Percentiles rank a stretch among this genome's conserved stretches.
Evolutionary conservation across 2,329 filamentous ascomycete genomes (phyloP).

Genomic region (Trichoderma sp.): DNA sequence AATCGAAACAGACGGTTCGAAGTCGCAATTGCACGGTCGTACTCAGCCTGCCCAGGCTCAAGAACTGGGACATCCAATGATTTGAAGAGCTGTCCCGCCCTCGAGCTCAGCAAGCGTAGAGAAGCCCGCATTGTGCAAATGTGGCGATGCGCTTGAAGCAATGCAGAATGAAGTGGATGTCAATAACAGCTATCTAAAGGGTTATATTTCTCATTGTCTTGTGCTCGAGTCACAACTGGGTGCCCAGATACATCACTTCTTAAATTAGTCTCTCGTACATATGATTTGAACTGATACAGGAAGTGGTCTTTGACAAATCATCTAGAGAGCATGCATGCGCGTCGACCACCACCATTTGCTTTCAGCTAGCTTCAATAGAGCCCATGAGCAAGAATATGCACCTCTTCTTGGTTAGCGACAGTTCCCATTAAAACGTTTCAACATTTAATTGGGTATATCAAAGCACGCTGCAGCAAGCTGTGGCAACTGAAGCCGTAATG

Average conservation of each 20-base stretch:
- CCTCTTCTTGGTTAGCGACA: background rate
- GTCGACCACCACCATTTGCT: background rate
- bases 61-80: background rate
- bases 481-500: too few relatives aligned
- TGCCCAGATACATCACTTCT: too few relatives aligned
- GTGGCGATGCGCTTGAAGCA: too few relatives aligned
- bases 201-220: too few relatives aligned
- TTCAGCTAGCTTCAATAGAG: background rate
- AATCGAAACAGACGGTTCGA: conserved; percentile 9
- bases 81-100: background rate
- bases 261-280: too few relatives aligned
- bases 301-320: too few relatives aligned
- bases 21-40: background rate
- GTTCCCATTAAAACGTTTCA: too few relatives aligned
- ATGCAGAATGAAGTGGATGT: background rate
- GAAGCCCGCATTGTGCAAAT: conserved; percentile 4
- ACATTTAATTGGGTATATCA: too few relatives aligned
- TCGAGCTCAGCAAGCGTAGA: background rate
- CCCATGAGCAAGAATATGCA: background rate
- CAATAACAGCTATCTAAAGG: background rate
- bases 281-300: too few relatives aligned
- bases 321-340: too few relatives aligned
- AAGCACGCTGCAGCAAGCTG: too few relatives aligned
- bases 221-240: too few relatives aligned
- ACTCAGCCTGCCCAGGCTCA: background rate